Percentiles rank a stretch among this genome's conserved stretches.
Evolutionary conservation across 169 alveolate species (phyloP).

Genomic region (Babesia bigemina): DNA sequence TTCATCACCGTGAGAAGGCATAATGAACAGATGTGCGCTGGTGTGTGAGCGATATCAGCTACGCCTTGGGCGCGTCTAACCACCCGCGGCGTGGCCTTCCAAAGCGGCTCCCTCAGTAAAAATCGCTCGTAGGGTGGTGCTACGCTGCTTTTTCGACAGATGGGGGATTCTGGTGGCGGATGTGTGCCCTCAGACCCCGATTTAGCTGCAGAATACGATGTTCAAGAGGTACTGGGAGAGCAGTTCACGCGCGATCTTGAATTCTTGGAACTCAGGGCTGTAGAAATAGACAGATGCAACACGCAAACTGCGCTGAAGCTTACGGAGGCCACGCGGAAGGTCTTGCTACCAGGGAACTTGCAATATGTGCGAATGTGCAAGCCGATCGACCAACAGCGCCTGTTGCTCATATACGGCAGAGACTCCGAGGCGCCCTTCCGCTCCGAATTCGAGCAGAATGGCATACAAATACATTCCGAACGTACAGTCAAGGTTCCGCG

Average conservation of each 20-base stretch:
- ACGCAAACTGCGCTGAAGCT: constrained; percentile 45
- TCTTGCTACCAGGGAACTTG: constrained; percentile 19
- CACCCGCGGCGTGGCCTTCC: too few species aligned
- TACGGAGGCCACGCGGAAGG: constrained; percentile 48
- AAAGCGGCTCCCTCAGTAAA: neutral
- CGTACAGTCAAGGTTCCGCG: constrained; percentile 71
- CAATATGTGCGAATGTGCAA: constrained; percentile 64
- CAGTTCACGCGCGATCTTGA: constrained; percentile 57
- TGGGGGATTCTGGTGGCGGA: neutral
- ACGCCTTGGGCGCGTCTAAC: neutral
- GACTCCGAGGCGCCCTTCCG: constrained; percentile 16
- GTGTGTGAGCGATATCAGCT: neutral
- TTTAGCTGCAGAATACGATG: constrained; percentile 2
- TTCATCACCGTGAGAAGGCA: neutral
- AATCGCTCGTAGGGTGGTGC: neutral
- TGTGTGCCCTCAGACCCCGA: neutral
- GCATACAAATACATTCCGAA: constrained; percentile 29
- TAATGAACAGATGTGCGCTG: neutral
- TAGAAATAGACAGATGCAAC: constrained; percentile 51
- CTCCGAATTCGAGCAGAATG: constrained; percentile 9
- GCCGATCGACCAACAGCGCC: constrained; percentile 31
- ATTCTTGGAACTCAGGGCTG: constrained; percentile 53
- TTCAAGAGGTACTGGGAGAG: constrained; percentile 44
- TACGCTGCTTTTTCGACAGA: neutral
- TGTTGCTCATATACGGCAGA: constrained; percentile 47